Evolutionary conservation across 805 yeast genomes (phyloP), one percentile per base, ranked within the genome.

Genomic region (Nakazawaea peltata): DNA sequence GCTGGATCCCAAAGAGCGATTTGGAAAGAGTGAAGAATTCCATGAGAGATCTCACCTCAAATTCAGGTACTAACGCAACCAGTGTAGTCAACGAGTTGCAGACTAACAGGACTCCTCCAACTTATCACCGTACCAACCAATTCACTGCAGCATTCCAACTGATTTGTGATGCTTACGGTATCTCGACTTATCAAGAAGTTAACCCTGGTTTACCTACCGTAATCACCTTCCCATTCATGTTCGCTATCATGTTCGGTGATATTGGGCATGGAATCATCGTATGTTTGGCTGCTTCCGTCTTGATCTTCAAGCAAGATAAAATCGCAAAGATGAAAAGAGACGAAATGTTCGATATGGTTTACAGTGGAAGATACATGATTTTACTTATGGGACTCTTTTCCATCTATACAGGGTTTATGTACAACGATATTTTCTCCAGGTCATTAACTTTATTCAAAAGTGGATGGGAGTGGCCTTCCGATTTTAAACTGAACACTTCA

Each of bases 201-300:
- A 92, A 92, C 57, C 95, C 98, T 4, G 98, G 95, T 36, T 65
- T 92, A 44, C 90, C 98, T 4, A 90, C 98, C 1, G 75, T 86
- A 31, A 81, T 92, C 18, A 92, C 98, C 0, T 92, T 92, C 66
- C 98, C 98, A 17, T 92, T 92, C 57, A 83, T 92, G 94, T 92
- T 92, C 63, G 97, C 98, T 19, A 81, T 92, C 49, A 92, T 92
- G 98, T 92, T 92, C 67, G 98, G 98, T 67, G 98, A 92, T 65
- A 56, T 88, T 40, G 98, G 98, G 12, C 98, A 92, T 63, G 98
- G 98, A 5, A 71, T 87, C 41, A 73, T 92, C 32, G 65, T 92
- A 57, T 71, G 81, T 36, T 57, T 81, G 38, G 84, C 86, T 13
- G 95, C 94, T 1, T 59, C 75, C 34, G 58, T 62, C 21, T 63